phyloP scores from a whole-genome alignment of 352 stramenopile species.

The Phytophthora fragariaefolia region DNA sequence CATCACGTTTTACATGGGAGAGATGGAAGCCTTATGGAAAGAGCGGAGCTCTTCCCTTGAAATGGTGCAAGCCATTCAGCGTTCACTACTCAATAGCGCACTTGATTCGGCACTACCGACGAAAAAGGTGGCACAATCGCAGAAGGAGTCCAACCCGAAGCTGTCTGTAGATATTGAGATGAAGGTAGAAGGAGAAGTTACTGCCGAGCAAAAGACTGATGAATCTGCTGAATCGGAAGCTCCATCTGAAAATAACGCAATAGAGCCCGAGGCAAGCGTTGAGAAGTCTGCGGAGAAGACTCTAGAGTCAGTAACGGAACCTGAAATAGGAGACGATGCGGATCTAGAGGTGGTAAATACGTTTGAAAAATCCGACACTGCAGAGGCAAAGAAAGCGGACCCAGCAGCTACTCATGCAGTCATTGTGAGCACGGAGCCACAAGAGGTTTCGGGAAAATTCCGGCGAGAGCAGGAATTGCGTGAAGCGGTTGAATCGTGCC shows the following conservation, averaged over 20 bases:
- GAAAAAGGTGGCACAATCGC: conserved; percentile 11
- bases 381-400: not conserved
- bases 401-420: conserved; percentile 19
- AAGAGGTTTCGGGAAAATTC: conserved; percentile 43
- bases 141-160: conserved; percentile 1
- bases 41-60: conserved; percentile 79
- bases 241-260: conserved; percentile 5
- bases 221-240: conserved; percentile 14
- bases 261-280: not conserved
- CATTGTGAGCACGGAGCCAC: conserved; percentile 25
- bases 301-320: not conserved
- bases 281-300: not conserved
- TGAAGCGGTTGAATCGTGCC: conserved; percentile 52
- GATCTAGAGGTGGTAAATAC: not conserved
- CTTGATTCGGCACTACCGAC: conserved; percentile 7
- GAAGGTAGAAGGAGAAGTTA: conserved; percentile 29
- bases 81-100: conserved; percentile 50
- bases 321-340: not conserved
- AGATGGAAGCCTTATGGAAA: conserved; percentile 86
- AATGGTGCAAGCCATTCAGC: conserved; percentile 76
- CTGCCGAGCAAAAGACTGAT: conserved; percentile 8
- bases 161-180: conserved; percentile 31
- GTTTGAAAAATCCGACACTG: not conserved
- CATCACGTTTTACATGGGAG: conserved; percentile 79
- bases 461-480: conserved; percentile 57